phyloP scores from a whole-genome alignment of 2,329 filamentous ascomycete genomes.

The Aureobasidium sp. region DNA sequence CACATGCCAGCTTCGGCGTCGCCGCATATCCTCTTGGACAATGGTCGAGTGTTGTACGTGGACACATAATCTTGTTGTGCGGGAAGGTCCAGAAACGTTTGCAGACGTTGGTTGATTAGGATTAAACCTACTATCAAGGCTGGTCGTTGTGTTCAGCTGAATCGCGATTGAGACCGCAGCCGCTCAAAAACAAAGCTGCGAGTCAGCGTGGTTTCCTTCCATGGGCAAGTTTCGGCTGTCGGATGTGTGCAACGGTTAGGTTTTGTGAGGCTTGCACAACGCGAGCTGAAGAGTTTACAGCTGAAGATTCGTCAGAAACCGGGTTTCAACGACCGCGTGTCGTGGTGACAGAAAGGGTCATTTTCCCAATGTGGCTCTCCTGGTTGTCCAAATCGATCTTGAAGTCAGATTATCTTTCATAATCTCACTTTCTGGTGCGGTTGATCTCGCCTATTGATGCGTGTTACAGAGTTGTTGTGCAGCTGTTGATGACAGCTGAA shows the following conservation, averaged over 20 bases:
- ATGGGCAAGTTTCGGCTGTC: not conserved
- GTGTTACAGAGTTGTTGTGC: not conserved
- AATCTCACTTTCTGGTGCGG: too few species aligned
- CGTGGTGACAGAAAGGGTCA: not conserved
- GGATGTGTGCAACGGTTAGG: not conserved
- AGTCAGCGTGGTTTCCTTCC: not conserved
- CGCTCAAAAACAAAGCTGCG: not conserved
- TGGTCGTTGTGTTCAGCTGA: not conserved
- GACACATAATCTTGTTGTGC: not conserved
- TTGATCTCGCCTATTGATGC: not conserved
- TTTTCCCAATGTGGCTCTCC: not conserved
- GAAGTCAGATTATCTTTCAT: too few species aligned
- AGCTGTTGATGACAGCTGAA: not conserved
- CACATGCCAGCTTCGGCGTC: not conserved
- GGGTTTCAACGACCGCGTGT: not conserved
- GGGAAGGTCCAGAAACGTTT: not conserved
- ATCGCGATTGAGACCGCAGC: not conserved
- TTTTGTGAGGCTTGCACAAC: not conserved
- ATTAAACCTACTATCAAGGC: not conserved
- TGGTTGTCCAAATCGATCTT: not conserved
- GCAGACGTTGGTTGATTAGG: not conserved
- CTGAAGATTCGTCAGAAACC: not conserved
- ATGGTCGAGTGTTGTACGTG: not conserved
- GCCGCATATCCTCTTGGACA: not conserved
- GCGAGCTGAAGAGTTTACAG: not conserved